Base-by-base conservation (phyloP, 257 asterid species). In the Fraxinus anomala region DNA sequence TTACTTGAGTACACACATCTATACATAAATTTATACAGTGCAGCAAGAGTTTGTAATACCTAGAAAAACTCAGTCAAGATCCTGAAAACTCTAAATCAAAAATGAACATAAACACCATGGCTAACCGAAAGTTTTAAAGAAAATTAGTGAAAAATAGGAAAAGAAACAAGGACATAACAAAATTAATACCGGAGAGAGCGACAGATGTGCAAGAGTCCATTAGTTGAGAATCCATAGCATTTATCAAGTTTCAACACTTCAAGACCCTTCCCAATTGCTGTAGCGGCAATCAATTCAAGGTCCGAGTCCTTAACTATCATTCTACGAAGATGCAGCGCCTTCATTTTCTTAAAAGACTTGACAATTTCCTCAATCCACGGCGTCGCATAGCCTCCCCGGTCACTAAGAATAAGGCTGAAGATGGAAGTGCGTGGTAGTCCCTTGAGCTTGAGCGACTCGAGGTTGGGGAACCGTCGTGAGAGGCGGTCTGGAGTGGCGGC, bases 401-500 rank as follows among this genome's bases (percentile, higher is more conserved):
- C 93, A 59, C 88, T 91, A 0, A 93, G 93, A 59, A 91, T 91
- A 84, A 91, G 59, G 74, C 88, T 91, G 44, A 90, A 93, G 97
- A 91, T 93, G 59, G 97, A 91, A 14, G 97, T 96, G 72, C 97
- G 92, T 69, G 97, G 97, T 88, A 89, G 90, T 14, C 97, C 97
- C 83, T 93, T 93, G 3, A 93, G 87, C 82, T 89, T 87, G 81
- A 93, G 78, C 56, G 98, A 93, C 87, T 93, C 94, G 17, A 94
- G 87, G n/a, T 89, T 87, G 0, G 92, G 92, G 81, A 94, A 94
- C 66, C 98, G 85, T 36, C 68, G 49, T 2, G 91, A 85, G 73
- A 94, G 75, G 28, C 28, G 0, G 28, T 26, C 28, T 1, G 39
- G 39, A 36, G 39, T 36, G 39, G 9, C 9, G 39, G 39, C 39